Evolutionary conservation across 192 early-diverging fungal genomes (phyloP).

Genomic region (Coemansia sp.): DNA sequence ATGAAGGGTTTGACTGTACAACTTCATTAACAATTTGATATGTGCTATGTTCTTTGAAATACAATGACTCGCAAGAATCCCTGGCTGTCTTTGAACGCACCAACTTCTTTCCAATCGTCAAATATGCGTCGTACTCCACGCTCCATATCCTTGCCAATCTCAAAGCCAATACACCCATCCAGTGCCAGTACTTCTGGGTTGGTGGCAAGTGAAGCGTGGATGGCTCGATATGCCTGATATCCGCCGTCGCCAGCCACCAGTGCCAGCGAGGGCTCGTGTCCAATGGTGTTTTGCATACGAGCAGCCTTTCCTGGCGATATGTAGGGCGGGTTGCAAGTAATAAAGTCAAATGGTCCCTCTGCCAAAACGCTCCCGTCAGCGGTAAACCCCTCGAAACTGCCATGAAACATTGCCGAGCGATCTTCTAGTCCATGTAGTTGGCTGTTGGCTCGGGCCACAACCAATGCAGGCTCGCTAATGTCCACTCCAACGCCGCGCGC

Average conservation of each 20-base stretch:
- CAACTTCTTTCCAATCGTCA: slow-evolving; percentile 48
- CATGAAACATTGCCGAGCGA: slow-evolving; percentile 37
- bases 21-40: background rate
- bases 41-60: slow-evolving; percentile 29
- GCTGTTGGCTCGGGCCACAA: slow-evolving; percentile 59
- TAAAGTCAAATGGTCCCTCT: slow-evolving; percentile 58
- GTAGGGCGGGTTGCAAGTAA: slow-evolving; percentile 80
- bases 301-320: slow-evolving; percentile 49
- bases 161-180: slow-evolving; percentile 54
- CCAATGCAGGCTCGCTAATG: slow-evolving; percentile 60
- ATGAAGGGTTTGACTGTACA: background rate
- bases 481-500: slow-evolving; percentile 68
- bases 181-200: slow-evolving; percentile 32
- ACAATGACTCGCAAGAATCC: slow-evolving; percentile 65
- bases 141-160: slow-evolving; percentile 67
- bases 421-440: slow-evolving; percentile 31
- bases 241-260: slow-evolving; percentile 67
- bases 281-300: slow-evolving; percentile 41
- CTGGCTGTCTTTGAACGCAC: slow-evolving; percentile 50
- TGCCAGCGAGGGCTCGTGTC: slow-evolving; percentile 67
- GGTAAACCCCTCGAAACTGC: slow-evolving; percentile 56
- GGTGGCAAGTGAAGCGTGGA: slow-evolving; percentile 33
- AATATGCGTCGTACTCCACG: slow-evolving; percentile 58
- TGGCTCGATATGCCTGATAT: slow-evolving; percentile 62
- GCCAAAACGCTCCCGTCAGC: slow-evolving; percentile 15